Conservation (phyloP, 2,329 filamentous ascomycete genomes). For the Diaporthe ampelina region DNA sequence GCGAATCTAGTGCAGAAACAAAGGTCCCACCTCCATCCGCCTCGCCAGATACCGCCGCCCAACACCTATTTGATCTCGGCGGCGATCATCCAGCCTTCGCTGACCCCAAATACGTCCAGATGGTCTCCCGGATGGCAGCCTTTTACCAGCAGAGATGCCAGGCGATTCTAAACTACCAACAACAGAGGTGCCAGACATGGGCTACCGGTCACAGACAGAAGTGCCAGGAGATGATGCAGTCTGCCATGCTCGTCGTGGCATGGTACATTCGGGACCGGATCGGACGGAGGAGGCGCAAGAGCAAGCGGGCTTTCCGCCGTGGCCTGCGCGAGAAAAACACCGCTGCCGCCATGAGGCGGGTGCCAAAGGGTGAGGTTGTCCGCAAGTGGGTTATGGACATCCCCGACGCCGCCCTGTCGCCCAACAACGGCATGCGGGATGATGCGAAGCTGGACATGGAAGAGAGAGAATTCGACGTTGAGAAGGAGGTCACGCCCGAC, state of each 20-base stretch:
- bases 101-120: conserved; percentile 60
- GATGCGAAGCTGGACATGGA: conserved; percentile 52
- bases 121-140: conserved; percentile 62
- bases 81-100: conserved; percentile 37
- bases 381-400: conserved; percentile 60
- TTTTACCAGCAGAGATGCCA: conserved; percentile 65
- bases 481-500: conserved; percentile 55
- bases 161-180: conserved; percentile 61
- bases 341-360: conserved; percentile 36
- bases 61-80: conserved; percentile 27
- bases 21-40: conserved; percentile 34
- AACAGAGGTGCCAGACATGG: conserved; percentile 63
- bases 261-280: conserved; percentile 65
- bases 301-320: conserved; percentile 57
- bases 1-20: conserved; percentile 34
- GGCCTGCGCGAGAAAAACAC: conserved; percentile 54
- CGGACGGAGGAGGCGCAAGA: conserved; percentile 56
- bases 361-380: conserved; percentile 56
- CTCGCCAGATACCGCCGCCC: conserved; percentile 29
- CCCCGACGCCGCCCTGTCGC: conserved; percentile 52
- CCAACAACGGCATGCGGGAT: conserved; percentile 46
- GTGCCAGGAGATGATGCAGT: conserved; percentile 64
- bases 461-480: conserved; percentile 58
- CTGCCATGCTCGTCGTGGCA: conserved; percentile 63
- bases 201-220: conserved; percentile 61